A percentile compares a stretch with the other conserved stretches of the same genome.
These are phyloP conservation scores for Emergomyces orientalis DNA, from an alignment of 2,329 filamentous ascomycete genomes.

Conservation along the genomic window DNA sequence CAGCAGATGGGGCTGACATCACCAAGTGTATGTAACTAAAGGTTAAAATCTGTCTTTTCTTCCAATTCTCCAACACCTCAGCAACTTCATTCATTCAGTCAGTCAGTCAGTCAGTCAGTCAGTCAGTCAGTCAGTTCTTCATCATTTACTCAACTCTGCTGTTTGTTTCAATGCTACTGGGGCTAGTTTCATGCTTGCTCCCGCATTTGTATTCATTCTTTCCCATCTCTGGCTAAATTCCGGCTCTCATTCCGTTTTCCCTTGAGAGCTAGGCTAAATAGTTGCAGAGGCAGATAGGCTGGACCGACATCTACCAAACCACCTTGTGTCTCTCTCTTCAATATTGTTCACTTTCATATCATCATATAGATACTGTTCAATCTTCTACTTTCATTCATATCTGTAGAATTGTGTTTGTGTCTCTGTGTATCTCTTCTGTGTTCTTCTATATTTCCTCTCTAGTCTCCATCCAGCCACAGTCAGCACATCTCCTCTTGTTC, in stretches of 20 bases:
- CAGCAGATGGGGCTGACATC: constrained; percentile 2
- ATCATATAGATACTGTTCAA: background rate
- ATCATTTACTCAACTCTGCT: background rate
- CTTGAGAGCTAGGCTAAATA: background rate
- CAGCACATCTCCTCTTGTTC: constrained; percentile 1
- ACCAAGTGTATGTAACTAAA: background rate
- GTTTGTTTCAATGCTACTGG: background rate
- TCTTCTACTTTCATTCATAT: background rate
- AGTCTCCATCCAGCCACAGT: constrained; percentile 11
- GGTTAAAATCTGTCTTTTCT: background rate
- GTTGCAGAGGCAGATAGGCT: background rate
- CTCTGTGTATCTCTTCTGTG: background rate
- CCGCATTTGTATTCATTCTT: background rate
- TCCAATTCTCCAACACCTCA: background rate
- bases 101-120: background rate
- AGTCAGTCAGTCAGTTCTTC: background rate
- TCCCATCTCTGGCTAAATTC: background rate
- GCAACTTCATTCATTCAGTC: background rate
- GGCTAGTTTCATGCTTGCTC: background rate
- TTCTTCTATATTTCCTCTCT: background rate
- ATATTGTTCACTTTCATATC: background rate
- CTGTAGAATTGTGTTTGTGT: constrained; percentile 3
- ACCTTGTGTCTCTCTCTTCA: background rate
- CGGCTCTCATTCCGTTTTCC: background rate
- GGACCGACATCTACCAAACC: background rate